phyloP scores from a whole-genome alignment of 805 yeast genomes.

The Candida koratica region DNA sequence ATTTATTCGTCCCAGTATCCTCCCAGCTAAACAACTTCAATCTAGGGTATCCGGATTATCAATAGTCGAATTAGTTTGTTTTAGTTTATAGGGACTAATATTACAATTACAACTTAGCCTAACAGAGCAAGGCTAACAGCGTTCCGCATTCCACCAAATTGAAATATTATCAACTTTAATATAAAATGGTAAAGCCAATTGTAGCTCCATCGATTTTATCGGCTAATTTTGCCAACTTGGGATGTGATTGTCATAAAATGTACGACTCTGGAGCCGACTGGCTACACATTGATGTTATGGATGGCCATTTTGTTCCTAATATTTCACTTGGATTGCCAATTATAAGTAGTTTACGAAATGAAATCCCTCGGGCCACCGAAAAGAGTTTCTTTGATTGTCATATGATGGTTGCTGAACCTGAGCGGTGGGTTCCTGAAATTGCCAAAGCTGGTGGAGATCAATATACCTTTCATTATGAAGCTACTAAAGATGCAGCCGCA shows the following conservation, averaged over 20 bases:
- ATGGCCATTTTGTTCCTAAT: slow-evolving; percentile 97
- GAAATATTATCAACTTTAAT: slow-evolving; percentile 1
- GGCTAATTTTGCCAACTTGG: slow-evolving; percentile 85
- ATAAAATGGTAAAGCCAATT: slow-evolving; percentile 70
- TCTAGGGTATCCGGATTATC: too few species aligned
- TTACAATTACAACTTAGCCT: too few species aligned
- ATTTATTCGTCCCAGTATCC: too few species aligned
- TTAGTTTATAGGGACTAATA: too few species aligned
- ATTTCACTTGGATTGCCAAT: slow-evolving; percentile 92
- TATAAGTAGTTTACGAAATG: slow-evolving; percentile 69
- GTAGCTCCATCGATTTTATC: slow-evolving; percentile 95
- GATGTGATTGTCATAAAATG: slow-evolving; percentile 80
- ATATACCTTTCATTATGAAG: slow-evolving; percentile 94
- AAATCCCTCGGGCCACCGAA: slow-evolving; percentile 61
- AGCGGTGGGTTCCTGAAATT: slow-evolving; percentile 88
- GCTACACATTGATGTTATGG: slow-evolving; percentile 98
- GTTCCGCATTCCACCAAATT: slow-evolving; percentile 5
- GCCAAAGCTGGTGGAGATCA: slow-evolving; percentile 94
- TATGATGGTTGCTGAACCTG: slow-evolving; percentile 95
- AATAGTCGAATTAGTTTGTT: too few species aligned
- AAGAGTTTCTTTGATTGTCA: slow-evolving; percentile 82
- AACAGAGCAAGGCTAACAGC: too few species aligned
- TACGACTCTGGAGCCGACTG: slow-evolving; percentile 85
- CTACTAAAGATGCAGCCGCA: slow-evolving; percentile 72
- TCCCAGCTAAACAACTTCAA: too few species aligned